These are phyloP conservation scores for Adansonia gregorii DNA, from an alignment of 441 rosid species.

Conservation along the genomic window DNA sequence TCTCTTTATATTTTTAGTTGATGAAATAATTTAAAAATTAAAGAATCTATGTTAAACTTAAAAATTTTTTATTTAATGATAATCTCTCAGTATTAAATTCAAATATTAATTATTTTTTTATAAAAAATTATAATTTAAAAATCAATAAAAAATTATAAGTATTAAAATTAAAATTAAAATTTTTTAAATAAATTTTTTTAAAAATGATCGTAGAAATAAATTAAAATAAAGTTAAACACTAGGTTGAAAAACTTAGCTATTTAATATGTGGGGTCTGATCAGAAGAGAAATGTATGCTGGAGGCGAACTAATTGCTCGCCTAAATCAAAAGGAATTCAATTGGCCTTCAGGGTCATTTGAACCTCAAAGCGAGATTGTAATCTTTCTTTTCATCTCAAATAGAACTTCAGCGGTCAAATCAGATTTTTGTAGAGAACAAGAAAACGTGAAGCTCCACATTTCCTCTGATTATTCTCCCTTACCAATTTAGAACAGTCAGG, in stretches of 20 bases:
- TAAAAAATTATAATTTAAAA: too few relatives aligned
- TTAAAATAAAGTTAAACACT: too few relatives aligned
- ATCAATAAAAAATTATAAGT: too few relatives aligned
- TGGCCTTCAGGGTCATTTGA: not conserved
- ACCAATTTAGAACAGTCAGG: not conserved
- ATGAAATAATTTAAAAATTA: not conserved
- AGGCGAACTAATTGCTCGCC: not conserved
- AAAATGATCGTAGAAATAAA: too few relatives aligned
- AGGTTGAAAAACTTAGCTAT: not conserved
- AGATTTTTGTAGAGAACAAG: not conserved
- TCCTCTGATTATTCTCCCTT: not conserved
- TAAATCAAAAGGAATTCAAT: not conserved
- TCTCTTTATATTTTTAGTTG: not conserved
- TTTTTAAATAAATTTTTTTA: too few relatives aligned
- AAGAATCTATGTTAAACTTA: not conserved
- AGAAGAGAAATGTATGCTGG: not conserved
- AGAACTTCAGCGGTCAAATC: not conserved
- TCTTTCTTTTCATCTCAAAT: not conserved
- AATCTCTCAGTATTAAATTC: not conserved
- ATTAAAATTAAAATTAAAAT: too few relatives aligned
- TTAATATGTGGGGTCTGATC: constrained; percentile 17
- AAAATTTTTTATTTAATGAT: not conserved
- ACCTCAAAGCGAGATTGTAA: not conserved
- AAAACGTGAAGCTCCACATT: not conserved
- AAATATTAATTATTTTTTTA: too few relatives aligned